Conservation (phyloP, 352 stramenopile species). For the Pythium plurisporium region DNA sequence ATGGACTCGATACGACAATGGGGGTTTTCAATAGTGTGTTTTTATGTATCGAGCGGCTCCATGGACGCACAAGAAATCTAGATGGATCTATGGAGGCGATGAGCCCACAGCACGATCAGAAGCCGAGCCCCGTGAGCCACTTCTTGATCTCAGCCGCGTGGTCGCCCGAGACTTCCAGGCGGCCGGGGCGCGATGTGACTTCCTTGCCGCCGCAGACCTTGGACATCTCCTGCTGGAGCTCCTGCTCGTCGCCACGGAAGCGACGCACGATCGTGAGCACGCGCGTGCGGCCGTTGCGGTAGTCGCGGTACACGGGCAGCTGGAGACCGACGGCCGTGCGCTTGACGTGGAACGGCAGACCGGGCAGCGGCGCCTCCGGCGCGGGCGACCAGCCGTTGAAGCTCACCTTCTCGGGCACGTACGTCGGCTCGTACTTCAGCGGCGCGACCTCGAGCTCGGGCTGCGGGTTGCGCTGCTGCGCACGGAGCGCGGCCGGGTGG, state of each 20-base stretch:
- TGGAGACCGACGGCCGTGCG: conserved; percentile 74
- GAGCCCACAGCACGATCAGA: conserved; percentile 26
- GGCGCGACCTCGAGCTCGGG: conserved; percentile 48
- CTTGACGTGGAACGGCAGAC: conserved; percentile 76
- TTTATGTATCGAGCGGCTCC: too few relatives aligned
- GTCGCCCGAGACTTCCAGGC: conserved; percentile 77
- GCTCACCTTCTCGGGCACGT: conserved; percentile 76
- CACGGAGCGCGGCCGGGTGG: conserved; percentile 67
- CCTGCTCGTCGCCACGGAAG: conserved; percentile 75
- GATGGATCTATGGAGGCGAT: not conserved
- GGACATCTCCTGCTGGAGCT: conserved; percentile 74
- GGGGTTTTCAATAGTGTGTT: too few relatives aligned
- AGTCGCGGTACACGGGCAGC: conserved; percentile 85
- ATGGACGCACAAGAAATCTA: not conserved
- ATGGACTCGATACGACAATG: not conserved
- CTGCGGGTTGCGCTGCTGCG: conserved; percentile 58
- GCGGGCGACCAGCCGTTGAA: conserved; percentile 87
- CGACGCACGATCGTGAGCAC: conserved; percentile 82
- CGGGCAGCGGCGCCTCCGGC: conserved; percentile 52
- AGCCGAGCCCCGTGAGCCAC: conserved; percentile 81
- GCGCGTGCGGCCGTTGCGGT: conserved; percentile 80
- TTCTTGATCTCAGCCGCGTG: conserved; percentile 69
- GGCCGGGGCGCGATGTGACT: conserved; percentile 58
- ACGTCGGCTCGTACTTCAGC: conserved; percentile 81
- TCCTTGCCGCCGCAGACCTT: conserved; percentile 82